Base-by-base conservation (phyloP, 345 rosid genomes). In the Eucalyptus sp. region DNA sequence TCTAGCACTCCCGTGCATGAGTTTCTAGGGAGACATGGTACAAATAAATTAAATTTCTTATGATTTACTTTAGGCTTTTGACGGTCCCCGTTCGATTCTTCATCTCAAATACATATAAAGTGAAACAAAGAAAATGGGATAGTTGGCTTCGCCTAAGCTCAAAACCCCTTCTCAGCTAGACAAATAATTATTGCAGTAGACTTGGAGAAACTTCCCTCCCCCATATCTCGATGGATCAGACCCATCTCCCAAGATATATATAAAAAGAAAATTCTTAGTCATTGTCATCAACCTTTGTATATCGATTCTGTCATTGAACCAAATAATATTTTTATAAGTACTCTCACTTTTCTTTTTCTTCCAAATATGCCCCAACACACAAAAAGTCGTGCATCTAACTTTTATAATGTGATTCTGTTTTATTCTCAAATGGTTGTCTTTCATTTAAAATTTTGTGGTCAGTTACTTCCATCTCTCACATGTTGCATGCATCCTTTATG, bases 371-470 rank as follows among this genome's bases (percentile, higher is more conserved):
- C 62, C 27, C 62, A 22, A 22, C 62, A 56, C 0, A 56, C 0
- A 56, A 56, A 56, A 22, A 24, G 29, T 22, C 5, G 12, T 56
- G 62, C 62, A 54, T 54, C 60, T 20, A 4, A 56, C 62, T 56
- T 56, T 56, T 56, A 0, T 56, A 22, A 56, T 22, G 0, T 56
- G 62, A 56, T 56, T 56, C 13, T 0, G 1, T 0, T 56, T 56
- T 56, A 9, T 56, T 56, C 62, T 56, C 62, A 56, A 56, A 56
- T 56, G 62, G 62, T 56, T 2, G 5, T 0, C 62, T 56, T 56
- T 56, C 27, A 56, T 20, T 9, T 20, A 56, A 56, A 24, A 56
- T 22, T 54, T 0, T 0, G 27, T 54, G 27, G 60, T 22, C 60
- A 22, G 27, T 8, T 56, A 56, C 27, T 56, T 56, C 62, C 29